Evolutionary conservation across 139 green algal species (phyloP), one percentile per base, ranked within the genome.

Genomic region (Chlamydomonas urium): DNA sequence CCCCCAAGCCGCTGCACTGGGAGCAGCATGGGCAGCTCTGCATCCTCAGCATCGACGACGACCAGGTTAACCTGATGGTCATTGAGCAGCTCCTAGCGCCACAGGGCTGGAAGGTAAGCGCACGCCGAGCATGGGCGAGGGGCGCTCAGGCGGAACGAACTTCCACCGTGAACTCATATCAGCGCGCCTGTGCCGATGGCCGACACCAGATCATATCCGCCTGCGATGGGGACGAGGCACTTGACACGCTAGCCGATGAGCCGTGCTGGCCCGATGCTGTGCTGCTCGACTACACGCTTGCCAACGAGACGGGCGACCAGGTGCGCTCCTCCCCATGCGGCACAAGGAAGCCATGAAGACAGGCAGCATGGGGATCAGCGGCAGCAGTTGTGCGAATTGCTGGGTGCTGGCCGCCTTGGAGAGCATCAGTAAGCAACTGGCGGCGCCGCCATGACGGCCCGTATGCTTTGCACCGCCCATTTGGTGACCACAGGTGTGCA

Each of bases 31-130:
- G 71, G 14, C 63, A 60, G 60, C 48, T 84, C 19, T 74, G 48
- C 19, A 59, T 85, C 21, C 26, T 85, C 17, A 60, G 38, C 1
- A 42, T 85, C 5, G 79, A 85, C 28, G 79, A 85, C 38, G 79
- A 85, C 36, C 45, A 69, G 3, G 74, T 85, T 10, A 85, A 85
- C 50, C 61, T 81, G 1, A 77, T 85, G 66, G 79, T 85, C 0
- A 75, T 85, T n/a, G 79, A 85, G 45, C 71, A 76, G 6, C 66
- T 79, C 3, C 48, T 85, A 5, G 24, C 24, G 38, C 59, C 59
- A 4, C 4, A 72, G 10, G 79, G 79, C 3, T 84, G 73, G 73
- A 58, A 71, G 47, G 73, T 79, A 24, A 28, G 21, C 19, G 8
- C 23, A 65, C 19, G 38, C 38, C 42, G 42, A 3, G 32, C 33